Base-by-base conservation (phyloP, 495 filamentous ascomycete species). In the Daldinia bambusicola region DNA sequence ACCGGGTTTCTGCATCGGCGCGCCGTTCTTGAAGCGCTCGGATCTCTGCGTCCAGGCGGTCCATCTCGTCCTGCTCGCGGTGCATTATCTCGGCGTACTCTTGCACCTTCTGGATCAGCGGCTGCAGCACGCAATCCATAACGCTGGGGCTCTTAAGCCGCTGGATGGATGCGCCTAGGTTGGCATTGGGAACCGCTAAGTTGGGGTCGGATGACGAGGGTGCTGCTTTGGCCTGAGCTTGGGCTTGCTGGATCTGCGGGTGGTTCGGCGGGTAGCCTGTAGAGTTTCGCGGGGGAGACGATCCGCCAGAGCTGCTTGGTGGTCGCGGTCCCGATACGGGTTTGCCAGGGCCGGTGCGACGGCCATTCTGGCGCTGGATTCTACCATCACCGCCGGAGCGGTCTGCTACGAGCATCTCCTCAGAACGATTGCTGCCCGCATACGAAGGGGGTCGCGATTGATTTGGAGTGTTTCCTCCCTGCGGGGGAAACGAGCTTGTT, bases 71-170 rank as follows among this genome's bases (percentile, higher is more conserved):
- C 37, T 72, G 74, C 58, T 74, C 74, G 16, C 69, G 70, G 9
- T 55, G 52, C 76, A 78, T 78, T 31, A 72, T 18, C 31, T 63
- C 63, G 10, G 66, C 61, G 57, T 78, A 78, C 58, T 78, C 76
- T 56, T 55, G 74, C 41, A 76, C 66, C 41, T 78, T 78, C 45
- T 70, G 68, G 4, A 76, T 74, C 0, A 78, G 74, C 14, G 76
- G 76, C 63, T 78, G 74, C 31, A 78, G 64, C 62, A 78, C 76
- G 63, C 71, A 74, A 12, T 78, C 74, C 4, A 70, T 43, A 12
- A 78, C 74, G 34, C 68, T 76, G 4, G 76, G 76, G 50, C 71
- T 76, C 66, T 76, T 76, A 7, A 78, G 74, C n/a, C 75, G 75
- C 48, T 67, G 75, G 62, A 77, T 74, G 13, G 66, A 61, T 0